phyloP scores from a whole-genome alignment of 768 basidiomycete genomes.

The Mycena kentingensis region DNA sequence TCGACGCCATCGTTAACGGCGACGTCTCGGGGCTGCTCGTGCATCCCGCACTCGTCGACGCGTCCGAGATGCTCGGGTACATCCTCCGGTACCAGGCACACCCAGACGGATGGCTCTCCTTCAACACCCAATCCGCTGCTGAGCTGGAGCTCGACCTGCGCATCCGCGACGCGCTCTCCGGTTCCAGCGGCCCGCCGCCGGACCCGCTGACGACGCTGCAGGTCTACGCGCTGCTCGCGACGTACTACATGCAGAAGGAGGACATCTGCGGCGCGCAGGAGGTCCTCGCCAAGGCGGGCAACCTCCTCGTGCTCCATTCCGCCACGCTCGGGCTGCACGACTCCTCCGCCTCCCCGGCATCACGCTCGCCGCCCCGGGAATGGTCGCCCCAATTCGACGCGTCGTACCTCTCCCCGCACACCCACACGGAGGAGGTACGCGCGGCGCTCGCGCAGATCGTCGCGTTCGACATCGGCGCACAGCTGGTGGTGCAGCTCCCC shows the following conservation, averaged over 20 bases:
- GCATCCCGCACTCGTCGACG: constrained; percentile 6
- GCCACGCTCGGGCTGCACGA: constrained; percentile 8
- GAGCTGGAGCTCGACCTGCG: constrained; percentile 5
- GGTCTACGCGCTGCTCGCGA: constrained; percentile 2
- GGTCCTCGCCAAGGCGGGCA: constrained; percentile 6
- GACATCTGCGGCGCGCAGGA: constrained; percentile 8
- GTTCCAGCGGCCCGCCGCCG: background rate
- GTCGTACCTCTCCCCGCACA: constrained; percentile 14
- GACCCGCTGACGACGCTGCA: constrained; percentile 14
- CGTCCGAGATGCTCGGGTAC: constrained; percentile 12
- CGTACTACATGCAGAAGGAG: constrained; percentile 16
- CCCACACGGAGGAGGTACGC: constrained; percentile 8
- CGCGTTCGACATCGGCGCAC: background rate
- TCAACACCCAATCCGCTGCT: constrained; percentile 2
- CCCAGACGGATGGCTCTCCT: constrained; percentile 5
- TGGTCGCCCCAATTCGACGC: constrained; percentile 12
- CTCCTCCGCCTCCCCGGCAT: background rate
- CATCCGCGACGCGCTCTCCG: constrained; percentile 7
- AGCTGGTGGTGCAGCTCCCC: background rate
- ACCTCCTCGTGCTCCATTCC: constrained; percentile 1
- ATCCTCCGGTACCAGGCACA: constrained; percentile 4
- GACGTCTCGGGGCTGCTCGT: constrained; percentile 4
- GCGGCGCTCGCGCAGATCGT: constrained; percentile 13
- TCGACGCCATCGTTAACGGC: constrained; percentile 8
- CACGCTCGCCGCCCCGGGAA: background rate